Evolutionary conservation across 805 yeast genomes (phyloP), one percentile per base, ranked within the genome.

Genomic region (Saturnispora sanitii): DNA sequence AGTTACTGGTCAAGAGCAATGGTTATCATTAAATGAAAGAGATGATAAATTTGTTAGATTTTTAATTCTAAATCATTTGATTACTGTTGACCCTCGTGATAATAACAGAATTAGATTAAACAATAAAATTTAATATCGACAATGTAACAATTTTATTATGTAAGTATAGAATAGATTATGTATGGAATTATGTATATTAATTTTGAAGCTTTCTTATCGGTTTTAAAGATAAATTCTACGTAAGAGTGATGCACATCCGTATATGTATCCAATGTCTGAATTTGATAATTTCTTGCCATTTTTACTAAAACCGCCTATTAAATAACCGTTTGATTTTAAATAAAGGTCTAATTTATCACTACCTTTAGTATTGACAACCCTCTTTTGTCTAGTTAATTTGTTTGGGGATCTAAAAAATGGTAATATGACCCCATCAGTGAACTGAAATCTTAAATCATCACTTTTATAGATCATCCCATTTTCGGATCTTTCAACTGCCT

Each of bases 261-360:
- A 72, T 2, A 73, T 64, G 29, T 62, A 61, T 29, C 74, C 71
- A 21, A 75, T 58, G 27, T 62, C 60, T 1, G 55, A 61, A 3
- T 61, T 64, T n/a, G 54, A 46, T 26, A 67, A 54, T 3, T 45
- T 53, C 16, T 56, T 56, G 11, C 46, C 47, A 0, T 50, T 45
- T 32, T 62, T 60, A 44, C 58, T 65, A 51, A 75, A 73, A 3
- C 66, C 63, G 4, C 68, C 69, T 37, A 77, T 60, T 37, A 75
- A 45, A 47, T 63, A 75, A 0, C 81, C 81, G 2, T 77, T 77
- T 2, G 73, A 61, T 46, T 71, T 63, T 43, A 69, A 61, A 45
- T 62, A 68, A 7, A 73, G 60, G 18, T 73, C 77, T 35, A 69
- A 49, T 15, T 50, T 49, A 22, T 56, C 51, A 6, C 41, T 45